Percentiles rank a stretch among this genome's conserved stretches.
Conservation (phyloP, 768 basidiomycete genomes). For the Amanita inopinata region DNA sequence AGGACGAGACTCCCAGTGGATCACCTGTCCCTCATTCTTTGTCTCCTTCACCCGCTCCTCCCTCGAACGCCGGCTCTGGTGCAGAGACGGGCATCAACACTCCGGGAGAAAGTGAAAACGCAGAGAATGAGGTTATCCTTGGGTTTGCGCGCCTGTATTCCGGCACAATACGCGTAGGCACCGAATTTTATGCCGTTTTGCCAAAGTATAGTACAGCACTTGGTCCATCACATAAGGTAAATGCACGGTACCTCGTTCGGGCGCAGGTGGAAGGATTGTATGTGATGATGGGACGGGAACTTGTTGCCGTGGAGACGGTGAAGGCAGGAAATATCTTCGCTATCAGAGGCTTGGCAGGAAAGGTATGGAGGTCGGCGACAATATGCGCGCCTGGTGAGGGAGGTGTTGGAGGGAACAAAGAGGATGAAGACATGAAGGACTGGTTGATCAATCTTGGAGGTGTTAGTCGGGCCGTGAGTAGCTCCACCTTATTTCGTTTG, state of each 20-base stretch:
- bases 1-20: conserved; percentile 12
- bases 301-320: conserved; percentile 76
- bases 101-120: conserved; percentile 16
- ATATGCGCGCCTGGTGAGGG: conserved; percentile 57
- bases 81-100: conserved; percentile 12
- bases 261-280: conserved; percentile 73
- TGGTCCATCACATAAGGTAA: conserved; percentile 54
- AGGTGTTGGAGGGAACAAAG: conserved; percentile 27
- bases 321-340: conserved; percentile 94
- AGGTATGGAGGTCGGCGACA: conserved; percentile 86
- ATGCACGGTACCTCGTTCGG: conserved; percentile 50
- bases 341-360: conserved; percentile 80
- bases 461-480: conserved; percentile 52
- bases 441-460: conserved; percentile 78
- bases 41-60: conserved; percentile 1
- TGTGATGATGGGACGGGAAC: conserved; percentile 95
- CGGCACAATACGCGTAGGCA: conserved; percentile 63
- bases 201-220: conserved; percentile 76
- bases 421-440: conserved; percentile 27
- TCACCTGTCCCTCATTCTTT: not conserved
- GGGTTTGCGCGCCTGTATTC: conserved; percentile 95
- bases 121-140: conserved; percentile 58
- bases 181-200: conserved; percentile 60
- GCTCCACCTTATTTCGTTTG: not conserved
- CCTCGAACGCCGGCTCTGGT: conserved; percentile 12